These are phyloP conservation scores for Aspergillus sergii DNA, from an alignment of 2,329 filamentous ascomycete species.

Conservation along the genomic window DNA sequence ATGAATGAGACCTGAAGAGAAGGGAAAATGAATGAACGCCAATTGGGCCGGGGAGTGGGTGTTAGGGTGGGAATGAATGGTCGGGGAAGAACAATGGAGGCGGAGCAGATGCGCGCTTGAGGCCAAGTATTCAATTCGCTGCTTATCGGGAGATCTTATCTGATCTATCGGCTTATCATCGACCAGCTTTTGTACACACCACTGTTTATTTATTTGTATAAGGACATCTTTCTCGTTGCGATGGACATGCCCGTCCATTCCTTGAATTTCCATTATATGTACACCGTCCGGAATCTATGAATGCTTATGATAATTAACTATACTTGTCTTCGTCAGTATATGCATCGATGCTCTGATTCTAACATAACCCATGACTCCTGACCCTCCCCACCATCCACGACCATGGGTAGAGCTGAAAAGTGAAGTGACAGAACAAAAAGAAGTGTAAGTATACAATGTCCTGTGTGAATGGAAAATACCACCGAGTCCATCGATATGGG, in stretches of 20 bases:
- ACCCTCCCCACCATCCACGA: constrained; percentile 7
- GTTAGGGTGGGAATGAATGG: constrained; percentile 6
- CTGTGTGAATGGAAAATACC: constrained; percentile 9
- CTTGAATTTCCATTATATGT: constrained; percentile 8
- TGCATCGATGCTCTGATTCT: constrained; percentile 21
- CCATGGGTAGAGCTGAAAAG: neutral
- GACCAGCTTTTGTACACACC: neutral
- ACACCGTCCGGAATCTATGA: neutral
- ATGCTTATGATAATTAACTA: constrained; percentile 5
- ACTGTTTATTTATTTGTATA: neutral
- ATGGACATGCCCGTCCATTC: neutral
- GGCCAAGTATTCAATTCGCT: constrained; percentile 25
- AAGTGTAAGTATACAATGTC: constrained; percentile 21
- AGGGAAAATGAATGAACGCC: constrained; percentile 5
- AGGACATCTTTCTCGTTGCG: neutral
- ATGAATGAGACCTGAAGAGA: constrained; percentile 25
- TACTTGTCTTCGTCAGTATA: constrained; percentile 11
- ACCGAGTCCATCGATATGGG: constrained; percentile 4
- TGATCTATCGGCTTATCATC: constrained; percentile 2
- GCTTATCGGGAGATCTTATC: constrained; percentile 10
- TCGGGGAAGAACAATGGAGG: constrained; percentile 4
- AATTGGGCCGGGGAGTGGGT: neutral
- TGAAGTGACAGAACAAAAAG: constrained; percentile 9
- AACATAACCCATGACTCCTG: constrained; percentile 15
- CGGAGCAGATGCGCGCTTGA: constrained; percentile 8